Evolutionary conservation across 495 filamentous ascomycete genomes (phyloP).

Genomic region (Entonaema liquescens): DNA sequence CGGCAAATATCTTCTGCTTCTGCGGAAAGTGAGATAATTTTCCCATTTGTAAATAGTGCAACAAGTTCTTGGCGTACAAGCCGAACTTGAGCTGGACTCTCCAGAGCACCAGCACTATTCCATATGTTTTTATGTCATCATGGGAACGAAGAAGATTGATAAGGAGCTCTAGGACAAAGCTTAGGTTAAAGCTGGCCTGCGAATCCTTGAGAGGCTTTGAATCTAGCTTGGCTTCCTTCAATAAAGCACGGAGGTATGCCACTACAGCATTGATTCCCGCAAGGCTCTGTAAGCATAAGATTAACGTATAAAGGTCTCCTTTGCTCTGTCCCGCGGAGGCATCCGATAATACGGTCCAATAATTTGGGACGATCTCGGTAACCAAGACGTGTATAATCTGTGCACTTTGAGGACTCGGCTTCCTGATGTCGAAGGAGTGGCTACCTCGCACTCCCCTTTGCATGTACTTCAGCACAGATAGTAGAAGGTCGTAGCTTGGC

Average conservation of each 20-base stretch:
- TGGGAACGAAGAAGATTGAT: constrained; percentile 62
- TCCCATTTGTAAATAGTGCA: constrained; percentile 71
- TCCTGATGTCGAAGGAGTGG: constrained; percentile 64
- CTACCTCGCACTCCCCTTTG: constrained; percentile 45
- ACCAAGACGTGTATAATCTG: constrained; percentile 77
- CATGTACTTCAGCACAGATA: constrained; percentile 63
- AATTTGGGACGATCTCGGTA: constrained; percentile 74
- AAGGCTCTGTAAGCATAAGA: constrained; percentile 75
- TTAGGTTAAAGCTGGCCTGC: constrained; percentile 52
- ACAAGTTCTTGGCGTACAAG: constrained; percentile 54
- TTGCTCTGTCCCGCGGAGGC: constrained; percentile 46
- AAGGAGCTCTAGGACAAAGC: constrained; percentile 49
- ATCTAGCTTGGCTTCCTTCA: constrained; percentile 54
- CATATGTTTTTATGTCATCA: constrained; percentile 65
- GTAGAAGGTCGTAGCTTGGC: constrained; percentile 68
- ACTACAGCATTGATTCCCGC: constrained; percentile 76
- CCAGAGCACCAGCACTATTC: constrained; percentile 32
- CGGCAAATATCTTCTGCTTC: constrained; percentile 71
- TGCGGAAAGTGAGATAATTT: constrained; percentile 73
- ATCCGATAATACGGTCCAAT: constrained; percentile 71
- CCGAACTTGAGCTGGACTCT: constrained; percentile 18
- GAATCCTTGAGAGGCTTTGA: constrained; percentile 46
- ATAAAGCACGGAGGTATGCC: constrained; percentile 63
- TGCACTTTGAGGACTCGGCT: constrained; percentile 69
- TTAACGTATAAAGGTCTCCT: constrained; percentile 54